A percentile compares a stretch with the other conserved stretches of the same genome.
These are phyloP conservation scores for Leccinum uliginosum DNA, from an alignment of 768 basidiomycete genomes.

Conservation along the genomic window DNA sequence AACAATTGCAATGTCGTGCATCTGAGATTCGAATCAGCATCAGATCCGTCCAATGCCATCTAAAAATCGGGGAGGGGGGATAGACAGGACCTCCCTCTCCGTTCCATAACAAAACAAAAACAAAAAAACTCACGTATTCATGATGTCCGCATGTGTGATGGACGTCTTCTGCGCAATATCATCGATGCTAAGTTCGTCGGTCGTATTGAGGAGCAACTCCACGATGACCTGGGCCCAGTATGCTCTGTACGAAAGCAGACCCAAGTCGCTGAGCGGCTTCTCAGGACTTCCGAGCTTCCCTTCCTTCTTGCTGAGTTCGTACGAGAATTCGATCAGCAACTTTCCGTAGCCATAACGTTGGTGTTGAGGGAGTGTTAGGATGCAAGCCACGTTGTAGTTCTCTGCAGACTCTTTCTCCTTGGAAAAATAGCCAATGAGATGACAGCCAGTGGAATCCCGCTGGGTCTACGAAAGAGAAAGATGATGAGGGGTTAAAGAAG, in stretches of 20 bases:
- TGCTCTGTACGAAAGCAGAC: constrained; percentile 86
- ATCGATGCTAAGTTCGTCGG: constrained; percentile 84
- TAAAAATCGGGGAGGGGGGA: not conserved
- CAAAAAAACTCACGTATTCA: constrained; percentile 83
- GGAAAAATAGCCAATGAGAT: constrained; percentile 96
- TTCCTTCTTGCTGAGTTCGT: constrained; percentile 95
- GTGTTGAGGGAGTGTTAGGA: constrained; percentile 96
- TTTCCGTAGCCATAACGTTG: constrained; percentile 96
- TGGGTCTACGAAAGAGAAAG: constrained; percentile 46
- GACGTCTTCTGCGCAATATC: constrained; percentile 95
- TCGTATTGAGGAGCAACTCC: constrained; percentile 71
- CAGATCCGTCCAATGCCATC: not conserved
- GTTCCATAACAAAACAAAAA: not conserved
- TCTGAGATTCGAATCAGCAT: constrained; percentile 38
- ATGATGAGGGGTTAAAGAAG: not conserved
- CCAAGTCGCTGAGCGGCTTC: constrained; percentile 94
- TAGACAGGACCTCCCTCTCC: not conserved
- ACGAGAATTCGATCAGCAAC: constrained; percentile 95
- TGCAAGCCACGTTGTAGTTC: constrained; percentile 98
- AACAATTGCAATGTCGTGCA: constrained; percentile 93
- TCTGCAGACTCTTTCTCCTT: constrained; percentile 99
- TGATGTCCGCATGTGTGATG: constrained; percentile 93
- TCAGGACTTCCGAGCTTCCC: constrained; percentile 95
- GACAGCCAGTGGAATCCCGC: constrained; percentile 87
- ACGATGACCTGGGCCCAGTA: constrained; percentile 98